Base-by-base conservation (phyloP, 2,329 filamentous ascomycete genomes). In the Microascus cirrosus region DNA sequence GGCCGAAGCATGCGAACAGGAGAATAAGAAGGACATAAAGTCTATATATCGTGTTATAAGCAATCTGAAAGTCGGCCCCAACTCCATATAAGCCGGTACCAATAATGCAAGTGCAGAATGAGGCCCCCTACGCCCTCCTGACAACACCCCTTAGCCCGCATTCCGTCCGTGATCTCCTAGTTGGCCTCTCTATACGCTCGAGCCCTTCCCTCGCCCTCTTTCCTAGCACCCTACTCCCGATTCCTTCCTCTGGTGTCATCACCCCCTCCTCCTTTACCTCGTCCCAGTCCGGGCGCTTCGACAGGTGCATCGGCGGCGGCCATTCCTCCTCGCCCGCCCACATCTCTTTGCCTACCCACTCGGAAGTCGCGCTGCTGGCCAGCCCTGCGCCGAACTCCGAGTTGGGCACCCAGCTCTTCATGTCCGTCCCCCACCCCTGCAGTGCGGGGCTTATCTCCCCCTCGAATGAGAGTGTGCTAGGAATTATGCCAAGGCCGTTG, bases 391-490 rank as follows among this genome's bases (percentile, higher is more conserved):
- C 62, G 24, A 58, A 56, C 10, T 63, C 61, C 12, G 68, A 59
- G 7, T 62, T 58, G 11, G 64, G 61, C 15, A 67, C 61, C 71
- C 71, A 73, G 32, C 63, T 58, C 58, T 73, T 71, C 56, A 74
- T 62, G 2, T 67, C 63, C 2, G 73, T 70, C 60, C 73, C 71
- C 71, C 72, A 74, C 54, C 67, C 66, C 56, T 70, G 68, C 1
- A 74, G 66, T 52, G 63, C 62, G 11, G 65, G 56, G 52, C 71
- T 68, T 58, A 66, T 67, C 42, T 65, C 65, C 4, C 65, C 60
- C 60, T 67, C 66, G 60, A 72, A 73, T 36, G 68, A 69, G 28
- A 71, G 65, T 58, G 61, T 65, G 10, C 67, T 65, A 36, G 72
- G 60, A 42, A 72, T 71, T 34, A 73, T 62, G 5, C 64, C 63